These are phyloP conservation scores for Neonectria faginata DNA, from an alignment of 2,329 filamentous ascomycete species.

Conservation along the genomic window DNA sequence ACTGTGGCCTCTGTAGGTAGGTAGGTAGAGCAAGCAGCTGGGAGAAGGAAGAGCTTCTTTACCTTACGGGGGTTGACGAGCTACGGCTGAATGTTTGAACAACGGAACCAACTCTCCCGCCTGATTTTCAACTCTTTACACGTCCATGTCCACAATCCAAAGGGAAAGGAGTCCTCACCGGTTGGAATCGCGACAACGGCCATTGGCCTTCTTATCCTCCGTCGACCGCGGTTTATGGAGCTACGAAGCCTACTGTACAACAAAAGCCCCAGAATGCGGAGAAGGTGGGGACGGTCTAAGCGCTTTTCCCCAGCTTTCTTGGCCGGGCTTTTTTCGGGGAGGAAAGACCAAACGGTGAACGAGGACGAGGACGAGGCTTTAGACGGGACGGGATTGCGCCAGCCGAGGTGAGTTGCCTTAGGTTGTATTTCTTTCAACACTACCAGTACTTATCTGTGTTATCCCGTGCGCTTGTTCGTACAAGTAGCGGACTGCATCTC, in stretches of 20 bases:
- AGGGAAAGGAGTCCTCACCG: too few relatives aligned
- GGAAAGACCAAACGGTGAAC: not conserved
- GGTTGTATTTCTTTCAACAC: not conserved
- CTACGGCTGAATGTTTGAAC: not conserved
- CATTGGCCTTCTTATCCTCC: not conserved
- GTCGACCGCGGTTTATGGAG: not conserved
- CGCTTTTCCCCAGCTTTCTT: conserved; percentile 3
- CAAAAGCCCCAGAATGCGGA: not conserved
- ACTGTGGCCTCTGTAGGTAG: not conserved
- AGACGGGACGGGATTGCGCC: not conserved
- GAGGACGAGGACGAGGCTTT: not conserved
- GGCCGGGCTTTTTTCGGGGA: not conserved
- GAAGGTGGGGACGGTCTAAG: not conserved
- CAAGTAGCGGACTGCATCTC: not conserved
- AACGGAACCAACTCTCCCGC: too few relatives aligned
- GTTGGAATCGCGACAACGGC: not conserved
- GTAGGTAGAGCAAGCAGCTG: not conserved
- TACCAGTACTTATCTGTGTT: too few relatives aligned
- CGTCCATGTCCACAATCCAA: too few relatives aligned
- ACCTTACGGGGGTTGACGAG: not conserved
- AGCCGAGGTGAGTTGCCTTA: not conserved
- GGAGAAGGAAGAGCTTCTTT: not conserved
- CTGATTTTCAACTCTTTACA: too few relatives aligned
- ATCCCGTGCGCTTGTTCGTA: not conserved
- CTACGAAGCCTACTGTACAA: not conserved